Evolutionary conservation across 2,329 filamentous ascomycete species (phyloP), one percentile per base, ranked within the genome.

Genomic region (Fusarium sp.): DNA sequence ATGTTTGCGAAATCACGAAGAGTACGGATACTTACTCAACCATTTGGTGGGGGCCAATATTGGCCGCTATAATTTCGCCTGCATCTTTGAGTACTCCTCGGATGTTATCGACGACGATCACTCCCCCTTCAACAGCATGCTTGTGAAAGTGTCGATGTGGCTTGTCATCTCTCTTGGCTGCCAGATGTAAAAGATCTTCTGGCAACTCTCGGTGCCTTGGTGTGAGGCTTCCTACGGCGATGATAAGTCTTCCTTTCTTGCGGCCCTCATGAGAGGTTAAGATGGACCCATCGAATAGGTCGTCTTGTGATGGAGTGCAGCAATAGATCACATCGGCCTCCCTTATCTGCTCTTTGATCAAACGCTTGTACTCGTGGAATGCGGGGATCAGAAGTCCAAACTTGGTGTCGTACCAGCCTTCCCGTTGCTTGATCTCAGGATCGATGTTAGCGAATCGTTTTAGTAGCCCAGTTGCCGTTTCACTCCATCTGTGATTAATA

Each of bases 261-360:
- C 91, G 81, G 0, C 89, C 92, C 71, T 92, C 90, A 9, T 87
- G 85, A 59, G 86, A 91, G 0, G 92, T 97, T 53, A 98, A 84
- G 65, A 92, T 89, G 13, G 85, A 78, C 12, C 83, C 84, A 54
- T 94, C 92, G 76, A 98, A 98, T 2, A 98, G 82, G 2, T 92
- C 92, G 34, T 87, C 83, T 0, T 85, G 87, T 2, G 90, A 91
- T 0, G 94, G 93, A 3, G 94, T 97, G 71, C 93, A 97, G 81
- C 93, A 95, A 81, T 97, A 96, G 40, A 98, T 92, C 12, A 92
- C 91, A 74, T 96, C 93, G 1, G 92, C 88, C 11, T 87, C 88
- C 40, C 89, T 83, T 53, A 98, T 84, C 51, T 93, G 88, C 40
- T 91, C 87, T 74, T 91, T 90, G 37, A 94, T 80, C 21, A 96